Percentiles rank a stretch among this genome's conserved stretches.
Evolutionary conservation across 495 filamentous ascomycete species (phyloP).

Genomic region (Daldinia decipiens): DNA sequence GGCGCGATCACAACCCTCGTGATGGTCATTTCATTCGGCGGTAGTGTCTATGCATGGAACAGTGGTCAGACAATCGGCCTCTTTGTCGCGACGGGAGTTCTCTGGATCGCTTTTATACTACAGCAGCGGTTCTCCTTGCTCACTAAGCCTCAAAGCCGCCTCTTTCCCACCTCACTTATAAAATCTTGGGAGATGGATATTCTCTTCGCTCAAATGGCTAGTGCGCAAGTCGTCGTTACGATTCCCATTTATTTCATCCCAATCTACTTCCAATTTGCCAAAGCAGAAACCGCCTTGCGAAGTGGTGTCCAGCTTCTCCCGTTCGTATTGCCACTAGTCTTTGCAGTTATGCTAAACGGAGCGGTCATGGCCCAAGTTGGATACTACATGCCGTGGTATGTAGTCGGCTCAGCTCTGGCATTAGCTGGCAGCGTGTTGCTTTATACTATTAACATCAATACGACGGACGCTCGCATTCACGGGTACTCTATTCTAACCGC

Average conservation of each 20-base stretch:
- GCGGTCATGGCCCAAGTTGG: constrained; percentile 56
- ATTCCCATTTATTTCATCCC: constrained; percentile 61
- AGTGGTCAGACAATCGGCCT: constrained; percentile 59
- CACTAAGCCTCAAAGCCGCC: constrained; percentile 53
- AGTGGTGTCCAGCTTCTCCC: constrained; percentile 60
- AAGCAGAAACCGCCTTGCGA: constrained; percentile 47
- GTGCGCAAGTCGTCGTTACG: constrained; percentile 20
- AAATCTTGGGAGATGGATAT: background rate
- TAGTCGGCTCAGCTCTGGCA: constrained; percentile 55
- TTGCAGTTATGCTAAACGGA: constrained; percentile 54
- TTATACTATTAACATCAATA: constrained; percentile 49
- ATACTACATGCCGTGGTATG: constrained; percentile 68
- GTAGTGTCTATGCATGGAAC: constrained; percentile 61
- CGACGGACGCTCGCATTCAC: constrained; percentile 55
- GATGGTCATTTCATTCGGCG: constrained; percentile 67
- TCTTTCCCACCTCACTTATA: constrained; percentile 63
- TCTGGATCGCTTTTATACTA: constrained; percentile 59
- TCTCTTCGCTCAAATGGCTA: background rate
- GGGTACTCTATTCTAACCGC: constrained; percentile 61
- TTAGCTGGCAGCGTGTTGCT: constrained; percentile 51
- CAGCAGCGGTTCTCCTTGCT: constrained; percentile 60
- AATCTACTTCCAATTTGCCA: constrained; percentile 58
- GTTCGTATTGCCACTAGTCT: constrained; percentile 57
- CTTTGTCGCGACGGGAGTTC: constrained; percentile 59
- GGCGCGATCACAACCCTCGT: constrained; percentile 53